Evolutionary conservation across 1,284 basidiomycete species (phyloP), one percentile per base, ranked within the genome.

Genomic region (Ceratorhiza oryzae-sativae): DNA sequence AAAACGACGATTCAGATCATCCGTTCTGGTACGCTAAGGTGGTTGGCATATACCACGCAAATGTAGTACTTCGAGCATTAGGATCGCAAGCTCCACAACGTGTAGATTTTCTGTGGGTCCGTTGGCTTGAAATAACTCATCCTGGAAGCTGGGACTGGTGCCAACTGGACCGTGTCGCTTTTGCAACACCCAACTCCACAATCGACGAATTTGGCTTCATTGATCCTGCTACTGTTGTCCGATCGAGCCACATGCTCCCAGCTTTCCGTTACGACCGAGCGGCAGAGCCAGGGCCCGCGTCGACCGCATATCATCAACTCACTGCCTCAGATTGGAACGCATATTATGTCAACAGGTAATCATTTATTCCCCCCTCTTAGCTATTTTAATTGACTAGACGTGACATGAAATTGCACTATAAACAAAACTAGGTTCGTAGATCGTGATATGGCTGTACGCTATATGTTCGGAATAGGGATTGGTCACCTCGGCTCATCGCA

Each of bases 31-130:
- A 77, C 45, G 73, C 74, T 1, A 36, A 53, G 1, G 73, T 76
- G 1, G 45, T 75, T 13, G 75, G 75, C 2, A 76, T 76, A 3
- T 75, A 72, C 39, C 75, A 76, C 48, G 55, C 23, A 10, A 30
- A 58, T n/a, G 45, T 60, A 1, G 3, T 25, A 6, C 13, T 18
- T 23, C 23, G 25, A 3, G 8, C 8, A 27, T 13, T 10, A 9
- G 5, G 15, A 3, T 23, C 36, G 8, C 53, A 30, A 5, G 15
- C 49, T 27, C 15, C 51, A n/a, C 49, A 62, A 18, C 61, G 73
- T 0, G 25, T 79, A 20, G 75, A 79, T 0, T 76, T 80, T 41
- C 63, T 80, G 0, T 79, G 76, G 76, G 75, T 80, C 0, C 76
- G 77, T 3, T 79, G 78, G 79, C 75, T 78, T 9, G 58, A 36